A percentile compares a stretch with the other conserved stretches of the same genome.
Conservation (phyloP, 176 grass and related monocot species). For the Tuctoria greenei region DNA sequence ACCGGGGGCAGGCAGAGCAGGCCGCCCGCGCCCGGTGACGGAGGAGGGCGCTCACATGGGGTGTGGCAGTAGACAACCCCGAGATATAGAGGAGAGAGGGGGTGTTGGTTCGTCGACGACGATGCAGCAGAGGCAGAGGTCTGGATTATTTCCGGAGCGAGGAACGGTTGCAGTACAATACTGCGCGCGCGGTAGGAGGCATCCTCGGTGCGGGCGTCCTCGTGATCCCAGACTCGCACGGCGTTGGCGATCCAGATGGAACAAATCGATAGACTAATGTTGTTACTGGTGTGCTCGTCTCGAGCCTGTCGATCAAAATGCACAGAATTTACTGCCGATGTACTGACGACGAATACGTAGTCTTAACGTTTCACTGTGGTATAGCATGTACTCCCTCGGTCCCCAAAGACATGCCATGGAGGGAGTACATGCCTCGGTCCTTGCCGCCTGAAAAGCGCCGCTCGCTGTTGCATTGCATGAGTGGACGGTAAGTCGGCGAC, state of each 20-base stretch:
- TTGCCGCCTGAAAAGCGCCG: slow-evolving; percentile 3
- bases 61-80: slow-evolving; percentile 41
- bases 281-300: neutral
- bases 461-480: neutral
- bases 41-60: slow-evolving; percentile 43
- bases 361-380: neutral
- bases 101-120: neutral
- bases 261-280: neutral
- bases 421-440: neutral
- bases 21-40: slow-evolving; percentile 46
- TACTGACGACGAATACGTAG: neutral
- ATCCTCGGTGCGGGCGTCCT: slow-evolving; percentile 43
- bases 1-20: slow-evolving; percentile 40
- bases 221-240: slow-evolving; percentile 66
- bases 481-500: neutral
- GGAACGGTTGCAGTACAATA: neutral
- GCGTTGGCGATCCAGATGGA: slow-evolving; percentile 58
- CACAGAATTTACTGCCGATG: neutral
- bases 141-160: neutral
- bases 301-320: too few relatives aligned
- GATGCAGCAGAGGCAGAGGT: too few relatives aligned
- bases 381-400: neutral
- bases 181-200: too few relatives aligned
- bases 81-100: neutral
- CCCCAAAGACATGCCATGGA: too few relatives aligned